Base-by-base conservation (phyloP, 179 eudicot genomes). In the Beta macrorhiza region DNA sequence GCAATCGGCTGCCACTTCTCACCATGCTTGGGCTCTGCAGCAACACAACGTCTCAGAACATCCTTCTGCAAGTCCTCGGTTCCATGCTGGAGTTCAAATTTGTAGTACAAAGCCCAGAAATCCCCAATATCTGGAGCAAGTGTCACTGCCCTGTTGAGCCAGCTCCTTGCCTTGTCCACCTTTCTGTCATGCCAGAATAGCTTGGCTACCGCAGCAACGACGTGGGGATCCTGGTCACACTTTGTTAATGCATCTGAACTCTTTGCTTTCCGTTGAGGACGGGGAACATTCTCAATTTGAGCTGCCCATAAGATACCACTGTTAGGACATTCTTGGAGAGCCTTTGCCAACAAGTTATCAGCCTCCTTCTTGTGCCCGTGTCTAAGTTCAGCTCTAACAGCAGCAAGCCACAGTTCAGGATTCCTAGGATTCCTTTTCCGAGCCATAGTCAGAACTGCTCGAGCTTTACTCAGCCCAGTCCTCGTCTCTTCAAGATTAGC, bases 401-500 rank as follows among this genome's bases (percentile, higher is more conserved):
- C 98, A 57, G 97, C 95, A n/a, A 95, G 95, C 97, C 98, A 95
- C 19, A 95, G 89, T 64, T 93, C 95, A 49, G 98, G 95, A 82
- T 82, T 93, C 67, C 77, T 89, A 69, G 98, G 93, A 81, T 95
- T 95, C 89, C 75, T 92, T 89, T 93, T 95, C 82, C 98, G 85
- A 25, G 93, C 89, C 92, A 91, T 89, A 58, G 93, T 92, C 22
- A 95, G 92, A 76, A 92, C 88, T 3, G 98, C 97, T 72, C 98
- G 88, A 51, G 97, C 97, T 85, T 91, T 95, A 69, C 98, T 93
- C 81, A 95, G 65, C n/a, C 98, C 98, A 29, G 83, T 88, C 82
- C 86, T 91, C 84, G 85, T 93, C 82, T 95, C 99, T 84, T 92
- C 98, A n/a, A 93, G 92, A 76, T 86, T 88, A 55, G 97, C 91